Evolutionary conservation across 345 rosid genomes (phyloP).

Genomic region (Brassica nigra): DNA sequence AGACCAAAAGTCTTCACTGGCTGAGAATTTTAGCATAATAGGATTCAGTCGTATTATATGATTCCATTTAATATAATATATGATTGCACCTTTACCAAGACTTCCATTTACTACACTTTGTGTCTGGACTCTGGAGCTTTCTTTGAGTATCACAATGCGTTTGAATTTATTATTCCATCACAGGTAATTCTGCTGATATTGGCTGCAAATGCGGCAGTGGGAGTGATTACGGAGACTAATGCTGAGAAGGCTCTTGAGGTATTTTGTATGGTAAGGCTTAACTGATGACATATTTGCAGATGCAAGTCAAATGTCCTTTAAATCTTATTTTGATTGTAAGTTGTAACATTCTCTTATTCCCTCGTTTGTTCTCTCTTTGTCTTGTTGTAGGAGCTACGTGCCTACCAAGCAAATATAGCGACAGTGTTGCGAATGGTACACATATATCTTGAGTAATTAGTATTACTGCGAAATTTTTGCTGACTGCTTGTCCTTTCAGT

Average conservation of each 20-base stretch:
- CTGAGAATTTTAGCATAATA: constrained; percentile 10
- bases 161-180: constrained; percentile 2
- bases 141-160: constrained; percentile 18
- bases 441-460: too few species aligned
- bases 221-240: constrained; percentile 98
- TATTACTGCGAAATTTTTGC: not conserved
- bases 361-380: constrained; percentile 21
- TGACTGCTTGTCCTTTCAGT: not conserved
- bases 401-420: constrained; percentile 98
- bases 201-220: constrained; percentile 99
- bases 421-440: constrained; percentile 65
- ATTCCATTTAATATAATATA: not conserved
- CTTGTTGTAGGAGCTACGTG: constrained; percentile 81
- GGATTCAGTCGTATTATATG: not conserved
- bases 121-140: constrained; percentile 7
- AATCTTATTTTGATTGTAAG: constrained; percentile 3
- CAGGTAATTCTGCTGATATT: constrained; percentile 94
- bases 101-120: not conserved
- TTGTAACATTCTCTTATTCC: constrained; percentile 16
- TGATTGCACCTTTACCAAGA: constrained; percentile 11
- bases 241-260: constrained; percentile 99
- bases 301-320: not conserved
- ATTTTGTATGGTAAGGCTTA: constrained; percentile 25
- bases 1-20: not conserved
- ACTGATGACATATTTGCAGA: constrained; percentile 3